Conservation (phyloP, 2,329 filamentous ascomycete species). For the Fusarium fracticaudum region DNA sequence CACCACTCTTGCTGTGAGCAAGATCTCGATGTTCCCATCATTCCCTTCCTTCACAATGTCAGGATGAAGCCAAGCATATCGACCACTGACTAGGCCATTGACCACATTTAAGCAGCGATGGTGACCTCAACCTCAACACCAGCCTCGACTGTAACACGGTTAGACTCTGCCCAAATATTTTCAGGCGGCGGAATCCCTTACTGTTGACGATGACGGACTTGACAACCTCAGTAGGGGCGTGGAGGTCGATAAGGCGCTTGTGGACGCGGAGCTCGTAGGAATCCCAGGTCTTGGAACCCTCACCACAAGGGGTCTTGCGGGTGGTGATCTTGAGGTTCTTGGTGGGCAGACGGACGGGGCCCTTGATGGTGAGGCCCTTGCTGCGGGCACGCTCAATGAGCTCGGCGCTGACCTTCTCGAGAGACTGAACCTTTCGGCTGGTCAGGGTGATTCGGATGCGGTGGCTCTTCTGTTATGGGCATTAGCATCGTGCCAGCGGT, state of each 20-base stretch:
- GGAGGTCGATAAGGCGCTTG: slow-evolving; percentile 97
- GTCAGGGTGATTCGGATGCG: slow-evolving; percentile 99
- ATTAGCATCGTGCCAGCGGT: slow-evolving; percentile 21
- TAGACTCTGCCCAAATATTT: slow-evolving; percentile 3
- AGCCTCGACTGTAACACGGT: slow-evolving; percentile 68
- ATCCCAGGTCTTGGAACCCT: slow-evolving; percentile 99
- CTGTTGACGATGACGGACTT: slow-evolving; percentile 97
- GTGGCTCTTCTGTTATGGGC: slow-evolving; percentile 78
- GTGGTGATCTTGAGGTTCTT: slow-evolving; percentile 97
- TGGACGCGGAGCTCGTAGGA: slow-evolving; percentile 99
- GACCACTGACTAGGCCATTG: slow-evolving; percentile 8
- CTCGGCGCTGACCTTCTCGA: slow-evolving; percentile 98
- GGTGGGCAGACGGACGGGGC: slow-evolving; percentile 95
- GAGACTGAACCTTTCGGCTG: slow-evolving; percentile 90
- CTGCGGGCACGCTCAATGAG: slow-evolving; percentile 97
- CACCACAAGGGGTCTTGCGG: slow-evolving; percentile 99
- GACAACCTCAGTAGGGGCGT: slow-evolving; percentile 97
- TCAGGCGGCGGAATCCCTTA: slow-evolving; percentile 6
- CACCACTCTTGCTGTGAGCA: slow-evolving; percentile 26
- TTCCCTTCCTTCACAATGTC: slow-evolving; percentile 39
- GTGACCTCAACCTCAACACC: slow-evolving; percentile 94
- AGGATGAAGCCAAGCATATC: slow-evolving; percentile 7
- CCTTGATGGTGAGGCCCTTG: slow-evolving; percentile 99
- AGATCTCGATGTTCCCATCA: slow-evolving; percentile 30
- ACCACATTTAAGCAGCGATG: slow-evolving; percentile 70